phyloP scores from a whole-genome alignment of 768 basidiomycete genomes.

The Calocybe gangraenosa region DNA sequence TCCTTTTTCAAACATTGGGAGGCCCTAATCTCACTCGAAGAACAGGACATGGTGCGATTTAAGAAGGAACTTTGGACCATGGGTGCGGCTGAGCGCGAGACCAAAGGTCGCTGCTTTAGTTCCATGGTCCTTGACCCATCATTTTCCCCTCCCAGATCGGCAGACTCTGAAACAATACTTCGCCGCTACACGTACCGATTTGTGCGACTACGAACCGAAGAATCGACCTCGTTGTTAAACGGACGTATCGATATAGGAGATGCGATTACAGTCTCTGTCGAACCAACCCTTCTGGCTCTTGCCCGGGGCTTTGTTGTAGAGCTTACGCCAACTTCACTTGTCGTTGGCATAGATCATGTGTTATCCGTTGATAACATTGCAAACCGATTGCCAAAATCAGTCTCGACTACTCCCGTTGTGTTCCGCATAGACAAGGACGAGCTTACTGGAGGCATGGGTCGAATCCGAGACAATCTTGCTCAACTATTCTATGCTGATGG shows the following conservation, averaged over 20 bases:
- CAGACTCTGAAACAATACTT: constrained; percentile 46
- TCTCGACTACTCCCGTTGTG: constrained; percentile 23
- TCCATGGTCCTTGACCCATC: constrained; percentile 65
- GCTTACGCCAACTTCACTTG: constrained; percentile 57
- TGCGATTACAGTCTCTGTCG: constrained; percentile 82
- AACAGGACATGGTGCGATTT: constrained; percentile 80
- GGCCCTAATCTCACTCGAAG: constrained; percentile 74
- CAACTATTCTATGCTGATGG: constrained; percentile 81
- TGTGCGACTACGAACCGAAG: constrained; percentile 23
- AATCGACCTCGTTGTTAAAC: constrained; percentile 39
- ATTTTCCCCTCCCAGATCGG: constrained; percentile 23
- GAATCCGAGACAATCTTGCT: constrained; percentile 88
- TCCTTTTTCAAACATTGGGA: constrained; percentile 94
- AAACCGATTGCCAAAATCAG: constrained; percentile 25
- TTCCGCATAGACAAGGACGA: constrained; percentile 97
- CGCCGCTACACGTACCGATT: constrained; percentile 82
- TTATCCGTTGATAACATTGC: constrained; percentile 50
- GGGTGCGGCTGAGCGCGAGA: constrained; percentile 74
- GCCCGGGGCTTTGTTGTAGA: constrained; percentile 80
- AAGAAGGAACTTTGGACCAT: constrained; percentile 94
- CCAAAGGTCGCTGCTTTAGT: constrained; percentile 78
- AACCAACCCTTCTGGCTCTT: constrained; percentile 81
- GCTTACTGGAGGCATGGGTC: constrained; percentile 77
- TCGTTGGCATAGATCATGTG: constrained; percentile 80
- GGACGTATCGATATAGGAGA: constrained; percentile 81